These are phyloP conservation scores for Mucor mucedo DNA, from an alignment of 371 early-diverging fungal genomes.

Conservation along the genomic window DNA sequence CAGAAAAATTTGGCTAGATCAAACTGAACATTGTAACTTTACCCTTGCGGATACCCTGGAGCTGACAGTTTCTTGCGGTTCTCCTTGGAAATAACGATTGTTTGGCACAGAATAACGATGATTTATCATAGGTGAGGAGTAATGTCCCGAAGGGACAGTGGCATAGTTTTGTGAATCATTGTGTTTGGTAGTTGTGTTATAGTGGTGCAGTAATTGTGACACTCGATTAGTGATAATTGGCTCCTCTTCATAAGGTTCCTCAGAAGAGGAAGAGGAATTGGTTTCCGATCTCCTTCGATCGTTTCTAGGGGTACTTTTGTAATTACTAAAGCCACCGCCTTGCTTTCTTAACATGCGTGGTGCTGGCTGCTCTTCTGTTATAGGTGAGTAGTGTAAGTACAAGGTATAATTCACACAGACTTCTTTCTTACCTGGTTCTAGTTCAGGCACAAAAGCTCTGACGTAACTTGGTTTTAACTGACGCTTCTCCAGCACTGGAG, in stretches of 20 bases:
- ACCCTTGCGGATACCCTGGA: not conserved
- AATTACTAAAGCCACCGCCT: not conserved
- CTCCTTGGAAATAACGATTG: not conserved
- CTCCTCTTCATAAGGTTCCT: conserved; percentile 5
- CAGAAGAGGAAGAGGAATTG: not conserved
- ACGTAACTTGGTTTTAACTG: not conserved
- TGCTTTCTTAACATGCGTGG: not conserved
- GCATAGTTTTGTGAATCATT: not conserved
- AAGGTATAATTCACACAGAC: not conserved
- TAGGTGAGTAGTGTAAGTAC: not conserved
- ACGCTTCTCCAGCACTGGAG: too few species aligned
- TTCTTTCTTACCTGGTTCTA: not conserved
- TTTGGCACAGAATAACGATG: conserved; percentile 3
- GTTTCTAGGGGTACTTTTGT: not conserved
- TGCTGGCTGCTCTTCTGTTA: not conserved
- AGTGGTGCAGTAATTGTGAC: too few species aligned
- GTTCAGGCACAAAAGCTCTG: not conserved
- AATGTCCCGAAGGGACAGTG: not conserved
- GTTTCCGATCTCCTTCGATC: conserved; percentile 6
- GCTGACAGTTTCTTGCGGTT: not conserved
- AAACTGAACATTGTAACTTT: not conserved
- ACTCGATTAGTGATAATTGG: not conserved
- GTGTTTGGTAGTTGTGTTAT: not conserved
- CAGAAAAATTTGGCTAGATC: not conserved
- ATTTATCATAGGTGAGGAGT: not conserved